These are phyloP conservation scores for Selaginella tamariscina DNA, from an alignment of 75 land plant genomes.

Conservation along the genomic window DNA sequence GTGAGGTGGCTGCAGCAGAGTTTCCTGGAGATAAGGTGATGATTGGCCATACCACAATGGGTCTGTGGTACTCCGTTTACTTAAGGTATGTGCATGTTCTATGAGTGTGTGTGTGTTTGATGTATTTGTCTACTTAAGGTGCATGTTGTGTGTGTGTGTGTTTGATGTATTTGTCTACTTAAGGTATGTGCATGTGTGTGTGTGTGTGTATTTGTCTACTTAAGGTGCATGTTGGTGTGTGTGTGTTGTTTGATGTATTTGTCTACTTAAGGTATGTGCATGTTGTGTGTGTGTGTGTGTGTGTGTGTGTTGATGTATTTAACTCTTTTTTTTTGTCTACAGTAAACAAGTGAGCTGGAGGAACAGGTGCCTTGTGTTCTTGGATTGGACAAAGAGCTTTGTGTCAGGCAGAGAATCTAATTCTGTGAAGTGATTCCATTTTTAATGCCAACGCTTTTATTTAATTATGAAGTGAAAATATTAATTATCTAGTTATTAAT, in stretches of 20 bases:
- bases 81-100: conserved; percentile 38
- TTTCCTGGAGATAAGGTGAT: conserved; percentile 92
- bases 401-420: conserved; percentile 90
- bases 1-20: conserved; percentile 81
- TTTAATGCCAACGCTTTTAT: too few relatives aligned
- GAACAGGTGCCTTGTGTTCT: conserved; percentile 51
- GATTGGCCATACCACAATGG: conserved; percentile 74
- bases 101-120: background rate
- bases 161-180: too few relatives aligned
- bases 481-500: background rate
- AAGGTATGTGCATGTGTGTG: too few relatives aligned
- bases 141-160: background rate
- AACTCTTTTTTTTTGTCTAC: conserved; percentile 12
- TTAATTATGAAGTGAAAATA: too few relatives aligned
- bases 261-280: too few relatives aligned
- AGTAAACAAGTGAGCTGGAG: conserved; percentile 98
- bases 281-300: background rate
- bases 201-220: background rate
- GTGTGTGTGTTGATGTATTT: background rate
- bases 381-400: conserved; percentile 72
- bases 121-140: background rate
- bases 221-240: background rate
- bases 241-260: background rate
- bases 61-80: conserved; percentile 97
- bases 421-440: too few relatives aligned